These are phyloP conservation scores for Asclepias syriaca DNA, from an alignment of 257 asterid species.

Conservation along the genomic window DNA sequence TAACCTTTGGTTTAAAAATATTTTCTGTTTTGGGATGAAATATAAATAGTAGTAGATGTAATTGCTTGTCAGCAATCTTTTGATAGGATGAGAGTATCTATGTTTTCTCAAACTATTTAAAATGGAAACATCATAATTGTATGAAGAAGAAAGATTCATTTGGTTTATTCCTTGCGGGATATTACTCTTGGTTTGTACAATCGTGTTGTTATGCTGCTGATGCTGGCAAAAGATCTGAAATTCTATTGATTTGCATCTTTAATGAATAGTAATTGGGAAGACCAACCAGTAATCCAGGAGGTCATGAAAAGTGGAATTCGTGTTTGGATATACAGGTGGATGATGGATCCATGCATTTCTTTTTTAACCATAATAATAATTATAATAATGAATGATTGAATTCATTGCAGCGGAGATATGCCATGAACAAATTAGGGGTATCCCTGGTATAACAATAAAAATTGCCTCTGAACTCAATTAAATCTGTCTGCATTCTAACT, in stretches of 20 bases:
- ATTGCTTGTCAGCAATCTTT: too few species aligned
- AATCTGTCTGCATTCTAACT: neutral
- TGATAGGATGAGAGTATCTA: too few species aligned
- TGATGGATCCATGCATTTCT: neutral
- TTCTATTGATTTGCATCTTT: neutral
- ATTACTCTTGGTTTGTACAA: conserved; percentile 18
- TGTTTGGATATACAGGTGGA: conserved; percentile 19
- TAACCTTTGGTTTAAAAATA: too few species aligned
- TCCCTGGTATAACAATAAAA: conserved; percentile 38
- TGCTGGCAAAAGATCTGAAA: conserved; percentile 20
- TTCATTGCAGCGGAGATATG: conserved; percentile 57
- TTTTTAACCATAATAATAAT: too few species aligned
- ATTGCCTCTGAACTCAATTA: too few species aligned
- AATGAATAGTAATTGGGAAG: neutral
- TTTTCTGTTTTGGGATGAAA: too few species aligned
- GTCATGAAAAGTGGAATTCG: conserved; percentile 11
- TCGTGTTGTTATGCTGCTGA: conserved; percentile 17
- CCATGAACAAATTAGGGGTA: conserved; percentile 38
- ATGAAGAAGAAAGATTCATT: conserved; percentile 23
- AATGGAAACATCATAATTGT: neutral
- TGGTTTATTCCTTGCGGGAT: conserved; percentile 18
- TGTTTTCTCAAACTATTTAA: neutral
- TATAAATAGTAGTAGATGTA: too few species aligned
- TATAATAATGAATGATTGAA: too few species aligned
- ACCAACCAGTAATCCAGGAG: conserved; percentile 3